phyloP scores from a whole-genome alignment of 148 eudicot species.

The Cornus controversa region DNA sequence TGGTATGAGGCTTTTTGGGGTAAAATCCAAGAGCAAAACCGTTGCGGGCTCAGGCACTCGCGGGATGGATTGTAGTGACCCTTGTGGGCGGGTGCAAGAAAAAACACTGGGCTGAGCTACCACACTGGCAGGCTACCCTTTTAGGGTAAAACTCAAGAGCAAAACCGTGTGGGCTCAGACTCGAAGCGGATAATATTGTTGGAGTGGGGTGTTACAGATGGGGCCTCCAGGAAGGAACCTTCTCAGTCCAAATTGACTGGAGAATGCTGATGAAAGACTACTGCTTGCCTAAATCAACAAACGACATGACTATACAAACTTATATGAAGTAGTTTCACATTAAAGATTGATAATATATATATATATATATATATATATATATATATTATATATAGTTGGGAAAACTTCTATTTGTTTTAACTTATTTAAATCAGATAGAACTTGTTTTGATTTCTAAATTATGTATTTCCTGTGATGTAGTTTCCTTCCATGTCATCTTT shows the following conservation, averaged over 20 bases:
- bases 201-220: too few species aligned
- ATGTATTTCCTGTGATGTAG: constrained; percentile 30
- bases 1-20: too few species aligned
- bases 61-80: too few species aligned
- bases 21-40: too few species aligned
- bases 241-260: background rate
- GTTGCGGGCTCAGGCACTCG: too few species aligned
- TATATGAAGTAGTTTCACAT: background rate
- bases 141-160: too few species aligned
- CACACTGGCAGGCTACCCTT: too few species aligned
- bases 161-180: too few species aligned
- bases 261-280: background rate
- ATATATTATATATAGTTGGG: background rate
- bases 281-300: background rate
- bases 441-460: background rate
- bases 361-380: background rate
- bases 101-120: too few species aligned
- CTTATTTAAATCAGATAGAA: background rate
- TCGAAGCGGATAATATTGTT: too few species aligned
- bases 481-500: constrained; percentile 37
- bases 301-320: background rate
- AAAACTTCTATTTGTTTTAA: background rate
- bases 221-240: background rate
- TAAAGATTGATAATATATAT: background rate
- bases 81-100: too few species aligned